Evolutionary conservation across 2,329 filamentous ascomycete species (phyloP).

Genomic region (Monilinia laxa): DNA sequence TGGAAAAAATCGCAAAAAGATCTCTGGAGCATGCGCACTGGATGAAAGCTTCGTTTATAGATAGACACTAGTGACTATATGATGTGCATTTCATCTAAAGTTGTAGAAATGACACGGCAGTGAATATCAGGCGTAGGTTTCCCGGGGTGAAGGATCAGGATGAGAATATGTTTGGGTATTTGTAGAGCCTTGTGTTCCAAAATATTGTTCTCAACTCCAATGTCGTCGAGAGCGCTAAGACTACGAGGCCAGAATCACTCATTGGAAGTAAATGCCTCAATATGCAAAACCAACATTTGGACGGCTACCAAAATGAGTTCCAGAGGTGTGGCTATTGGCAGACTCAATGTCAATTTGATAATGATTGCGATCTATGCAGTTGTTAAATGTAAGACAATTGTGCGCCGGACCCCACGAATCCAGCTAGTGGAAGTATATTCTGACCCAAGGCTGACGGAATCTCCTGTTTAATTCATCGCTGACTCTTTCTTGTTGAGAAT

Average conservation of each 20-base stretch:
- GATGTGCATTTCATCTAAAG: neutral
- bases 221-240: neutral
- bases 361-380: neutral
- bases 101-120: neutral
- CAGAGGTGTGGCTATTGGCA: neutral
- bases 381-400: neutral
- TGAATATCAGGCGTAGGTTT: neutral
- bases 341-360: neutral
- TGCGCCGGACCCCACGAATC: neutral
- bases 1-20: neutral
- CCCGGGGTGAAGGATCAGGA: neutral
- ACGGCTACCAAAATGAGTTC: neutral
- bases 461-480: neutral
- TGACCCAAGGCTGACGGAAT: neutral
- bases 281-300: neutral
- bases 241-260: neutral
- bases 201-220: neutral
- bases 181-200: neutral
- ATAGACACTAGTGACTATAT: neutral
- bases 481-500: slow-evolving; percentile 9
- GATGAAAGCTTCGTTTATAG: neutral
- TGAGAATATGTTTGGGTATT: neutral
- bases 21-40: neutral
- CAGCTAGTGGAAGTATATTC: neutral
- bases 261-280: neutral